Evolutionary conservation across 1,284 basidiomycete species (phyloP).

Genomic region (Cerioporus squamosus): DNA sequence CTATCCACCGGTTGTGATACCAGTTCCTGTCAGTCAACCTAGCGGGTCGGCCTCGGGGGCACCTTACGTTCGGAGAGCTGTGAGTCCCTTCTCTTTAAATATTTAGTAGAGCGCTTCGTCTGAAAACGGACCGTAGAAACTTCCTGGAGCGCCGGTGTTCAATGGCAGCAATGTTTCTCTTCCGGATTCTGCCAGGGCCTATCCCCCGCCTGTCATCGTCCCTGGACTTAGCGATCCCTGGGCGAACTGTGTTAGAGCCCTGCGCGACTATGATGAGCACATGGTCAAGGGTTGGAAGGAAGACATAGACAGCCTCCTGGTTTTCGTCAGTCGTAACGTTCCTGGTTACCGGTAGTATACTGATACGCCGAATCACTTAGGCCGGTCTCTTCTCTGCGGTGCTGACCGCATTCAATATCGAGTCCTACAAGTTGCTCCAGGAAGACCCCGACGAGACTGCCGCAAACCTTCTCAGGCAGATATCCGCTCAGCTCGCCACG

Average conservation of each 20-base stretch:
- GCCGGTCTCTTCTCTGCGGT: conserved; percentile 32
- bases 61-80: no score
- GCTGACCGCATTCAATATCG: conserved; percentile 28
- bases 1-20: no score
- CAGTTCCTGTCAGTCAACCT: no score
- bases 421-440: conserved; percentile 26
- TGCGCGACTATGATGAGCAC: conserved; percentile 24
- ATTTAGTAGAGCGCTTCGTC: no score
- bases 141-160: no score
- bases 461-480: conserved; percentile 5
- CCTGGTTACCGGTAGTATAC: not conserved
- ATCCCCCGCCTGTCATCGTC: not conserved
- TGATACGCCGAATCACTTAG: not conserved
- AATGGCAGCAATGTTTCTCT: not conserved
- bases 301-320: conserved; percentile 28
- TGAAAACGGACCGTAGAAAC: no score
- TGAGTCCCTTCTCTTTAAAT: no score
- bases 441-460: conserved; percentile 20
- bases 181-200: not conserved
- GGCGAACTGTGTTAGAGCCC: conserved; percentile 17
- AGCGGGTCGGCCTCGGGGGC: no score
- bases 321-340: conserved; percentile 20
- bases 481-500: conserved; percentile 7
- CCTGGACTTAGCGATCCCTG: conserved; percentile 15
- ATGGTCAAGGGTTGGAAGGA: conserved; percentile 27